Evolutionary conservation across 768 basidiomycete genomes (phyloP).

Genomic region (Goffeauzyma gilvescens): DNA sequence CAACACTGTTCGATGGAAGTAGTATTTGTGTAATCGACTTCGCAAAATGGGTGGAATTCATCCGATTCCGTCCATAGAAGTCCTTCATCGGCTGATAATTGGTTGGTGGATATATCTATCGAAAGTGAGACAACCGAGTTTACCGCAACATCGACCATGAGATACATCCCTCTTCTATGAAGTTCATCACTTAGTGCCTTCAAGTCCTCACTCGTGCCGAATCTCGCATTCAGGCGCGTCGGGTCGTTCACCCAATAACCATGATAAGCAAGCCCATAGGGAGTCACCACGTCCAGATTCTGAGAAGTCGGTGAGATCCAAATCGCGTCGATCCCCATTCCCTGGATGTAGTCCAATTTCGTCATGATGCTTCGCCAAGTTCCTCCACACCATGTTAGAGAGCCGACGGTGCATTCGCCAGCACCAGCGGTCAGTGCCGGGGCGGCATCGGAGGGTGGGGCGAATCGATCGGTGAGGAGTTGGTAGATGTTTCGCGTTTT

Average conservation of each 20-base stretch:
- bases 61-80: background rate
- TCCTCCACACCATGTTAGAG: constrained; percentile 62
- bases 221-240: constrained; percentile 46
- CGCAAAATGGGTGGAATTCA: no score
- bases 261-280: constrained; percentile 68
- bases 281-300: constrained; percentile 47
- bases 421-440: constrained; percentile 34
- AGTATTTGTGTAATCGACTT: no score
- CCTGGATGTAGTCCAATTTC: constrained; percentile 65
- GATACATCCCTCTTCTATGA: constrained; percentile 54
- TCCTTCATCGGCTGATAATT: no score
- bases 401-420: no score
- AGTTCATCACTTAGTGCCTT: constrained; percentile 48
- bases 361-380: constrained; percentile 55
- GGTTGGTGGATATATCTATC: constrained; percentile 5
- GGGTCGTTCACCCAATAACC: constrained; percentile 46
- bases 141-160: constrained; percentile 71
- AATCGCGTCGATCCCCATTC: constrained; percentile 47
- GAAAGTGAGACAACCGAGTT: constrained; percentile 52
- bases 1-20: no score
- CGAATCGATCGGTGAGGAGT: constrained; percentile 58
- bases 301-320: constrained; percentile 43
- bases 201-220: constrained; percentile 57
- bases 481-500: constrained; percentile 64
- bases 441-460: constrained; percentile 43